Base-by-base conservation (phyloP, 2,329 filamentous ascomycete species). In the Hypoxylon sp. region DNA sequence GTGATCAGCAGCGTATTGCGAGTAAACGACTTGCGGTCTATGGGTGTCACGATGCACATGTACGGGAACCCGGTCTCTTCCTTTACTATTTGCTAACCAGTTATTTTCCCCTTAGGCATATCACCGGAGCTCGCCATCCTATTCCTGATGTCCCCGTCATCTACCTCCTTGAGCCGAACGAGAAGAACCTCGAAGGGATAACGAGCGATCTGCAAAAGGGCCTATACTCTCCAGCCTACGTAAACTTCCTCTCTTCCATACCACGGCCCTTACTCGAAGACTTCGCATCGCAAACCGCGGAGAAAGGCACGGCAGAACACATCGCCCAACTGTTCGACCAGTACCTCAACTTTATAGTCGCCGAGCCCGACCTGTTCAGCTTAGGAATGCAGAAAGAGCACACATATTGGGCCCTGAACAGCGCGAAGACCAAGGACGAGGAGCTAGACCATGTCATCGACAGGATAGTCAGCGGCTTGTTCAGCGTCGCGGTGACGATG, bases 401-500 rank as follows among this genome's bases (percentile, higher is more conserved):
- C 73, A 91, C 91, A 7, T 99, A 99, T 74, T 96, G 91, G 87
- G 92, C 91, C n/a, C 81, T 99, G 71, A 98, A 98, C 77, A 98
- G 93, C 74, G 90, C 90, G 13, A 88, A 91, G 71, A 96, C 92
- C 2, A 91, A 89, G 64, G 95, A 98, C 68, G 91, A 95, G 57
- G 90, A 95, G 71, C 83, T 99, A 51, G 95, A 98, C 70, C 81
- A 84, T 48, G 87, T 95, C 31, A 85, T 99, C 26, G 94, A 99
- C 74, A 88, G 88, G 66, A 94, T 98, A 63, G 95, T 99, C 47
- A 96, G 90, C 69, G 95, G 95, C 0, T 79, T 99, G n/a, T 99
- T 98, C 77, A 97, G 93, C 63, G 95, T 99, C 45, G 89, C 95
- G 58, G 95, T 96, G n/a, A 99, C 95, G 4, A 97, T 97, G 92